phyloP scores from a whole-genome alignment of 208 protist genomes.

The Herpetomonas samuelpessoai region DNA sequence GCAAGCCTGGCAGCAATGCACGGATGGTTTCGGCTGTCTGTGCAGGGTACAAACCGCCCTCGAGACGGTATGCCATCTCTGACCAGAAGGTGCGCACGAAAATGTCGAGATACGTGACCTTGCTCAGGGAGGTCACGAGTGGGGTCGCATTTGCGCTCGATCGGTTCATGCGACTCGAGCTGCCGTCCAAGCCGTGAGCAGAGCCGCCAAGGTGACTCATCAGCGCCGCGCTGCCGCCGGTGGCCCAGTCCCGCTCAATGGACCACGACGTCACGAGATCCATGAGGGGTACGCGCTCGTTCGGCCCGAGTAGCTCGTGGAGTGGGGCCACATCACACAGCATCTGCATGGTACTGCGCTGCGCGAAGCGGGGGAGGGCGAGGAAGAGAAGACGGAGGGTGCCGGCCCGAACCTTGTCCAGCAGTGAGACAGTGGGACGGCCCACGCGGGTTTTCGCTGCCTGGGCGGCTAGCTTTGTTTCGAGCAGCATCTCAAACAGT shows the following conservation, averaged over 20 bases:
- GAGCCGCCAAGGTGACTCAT: no score
- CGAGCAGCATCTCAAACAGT: conserved; percentile 45
- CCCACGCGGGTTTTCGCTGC: neutral
- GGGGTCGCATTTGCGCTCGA: neutral
- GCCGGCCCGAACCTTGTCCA: neutral
- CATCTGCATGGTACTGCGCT: neutral
- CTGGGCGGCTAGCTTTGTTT: conserved; percentile 23
- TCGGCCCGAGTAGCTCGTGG: neutral
- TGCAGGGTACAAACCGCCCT: conserved; percentile 24
- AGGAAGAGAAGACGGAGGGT: neutral
- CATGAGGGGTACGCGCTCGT: neutral
- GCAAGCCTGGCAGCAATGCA: conserved; percentile 11
- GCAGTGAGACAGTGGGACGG: neutral
- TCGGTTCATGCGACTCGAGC: no score
- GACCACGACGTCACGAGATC: neutral
- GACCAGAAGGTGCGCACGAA: conserved; percentile 61
- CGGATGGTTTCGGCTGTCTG: conserved; percentile 9
- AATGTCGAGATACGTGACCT: conserved; percentile 30
- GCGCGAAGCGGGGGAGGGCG: neutral
- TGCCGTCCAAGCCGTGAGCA: no score
- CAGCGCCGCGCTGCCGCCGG: no score
- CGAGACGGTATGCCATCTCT: conserved; percentile 43
- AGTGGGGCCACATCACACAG: neutral
- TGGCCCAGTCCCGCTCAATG: neutral
- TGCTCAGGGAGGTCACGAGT: conserved; percentile 2